Percentiles rank a stretch among this genome's conserved stretches.
phyloP scores from a whole-genome alignment of 164 flowering plant species.

The Vitis rotundifolia region DNA sequence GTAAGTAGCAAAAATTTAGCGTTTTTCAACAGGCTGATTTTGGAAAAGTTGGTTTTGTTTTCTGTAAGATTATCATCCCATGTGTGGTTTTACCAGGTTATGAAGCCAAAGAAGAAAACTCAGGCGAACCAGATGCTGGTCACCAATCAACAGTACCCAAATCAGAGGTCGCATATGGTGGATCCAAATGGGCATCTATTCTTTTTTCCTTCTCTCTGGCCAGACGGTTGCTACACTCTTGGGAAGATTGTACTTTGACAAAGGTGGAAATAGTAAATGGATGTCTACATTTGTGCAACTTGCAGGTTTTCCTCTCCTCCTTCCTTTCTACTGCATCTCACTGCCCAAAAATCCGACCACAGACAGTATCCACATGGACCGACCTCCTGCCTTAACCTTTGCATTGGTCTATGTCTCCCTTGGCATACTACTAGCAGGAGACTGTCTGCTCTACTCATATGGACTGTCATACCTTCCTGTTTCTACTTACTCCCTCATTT shows the following conservation, averaged over 20 bases:
- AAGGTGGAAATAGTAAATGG: conserved; percentile 47
- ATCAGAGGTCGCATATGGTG: conserved; percentile 30
- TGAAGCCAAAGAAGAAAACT: conserved; percentile 22
- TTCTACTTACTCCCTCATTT: conserved; percentile 32
- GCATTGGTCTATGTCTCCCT: conserved; percentile 18
- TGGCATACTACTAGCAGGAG: conserved; percentile 25
- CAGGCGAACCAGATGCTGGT: conserved; percentile 10
- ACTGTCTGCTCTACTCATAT: conserved; percentile 15
- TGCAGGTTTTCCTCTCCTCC: conserved; percentile 32
- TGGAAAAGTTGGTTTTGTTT: background rate
- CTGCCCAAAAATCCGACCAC: background rate
- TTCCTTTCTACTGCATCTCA: conserved; percentile 19
- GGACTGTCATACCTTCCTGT: conserved; percentile 35
- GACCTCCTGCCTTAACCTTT: conserved; percentile 2
- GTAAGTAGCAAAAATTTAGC: too few species aligned
- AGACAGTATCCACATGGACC: background rate
- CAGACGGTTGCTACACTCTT: conserved; percentile 28
- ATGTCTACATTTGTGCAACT: conserved; percentile 27
- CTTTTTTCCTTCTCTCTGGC: conserved; percentile 28
- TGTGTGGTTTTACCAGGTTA: conserved; percentile 2
- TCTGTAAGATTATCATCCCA: background rate
- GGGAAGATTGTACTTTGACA: conserved; percentile 33
- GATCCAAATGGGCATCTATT: conserved; percentile 33
- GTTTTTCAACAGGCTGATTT: too few species aligned
- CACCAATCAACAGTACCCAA: background rate